Evolutionary conservation across 2,329 filamentous ascomycete species (phyloP).

Genomic region (Cordyceps sp.): DNA sequence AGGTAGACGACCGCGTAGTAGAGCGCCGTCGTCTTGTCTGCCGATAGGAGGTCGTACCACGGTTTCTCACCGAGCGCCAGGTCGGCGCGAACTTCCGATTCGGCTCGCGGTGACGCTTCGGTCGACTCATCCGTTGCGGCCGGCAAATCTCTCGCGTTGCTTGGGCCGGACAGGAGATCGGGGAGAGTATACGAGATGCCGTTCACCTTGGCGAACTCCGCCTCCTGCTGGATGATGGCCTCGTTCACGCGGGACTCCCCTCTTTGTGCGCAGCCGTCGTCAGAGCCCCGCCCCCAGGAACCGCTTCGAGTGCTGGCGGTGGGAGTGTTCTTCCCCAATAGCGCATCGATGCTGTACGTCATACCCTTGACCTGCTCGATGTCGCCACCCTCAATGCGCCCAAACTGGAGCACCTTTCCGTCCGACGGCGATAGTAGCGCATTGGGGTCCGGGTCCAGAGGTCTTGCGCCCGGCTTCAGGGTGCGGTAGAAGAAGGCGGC

Average conservation of each 20-base stretch:
- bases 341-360: constrained; percentile 88
- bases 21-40: constrained; percentile 50
- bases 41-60: constrained; percentile 53
- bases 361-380: constrained; percentile 98
- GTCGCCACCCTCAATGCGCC: constrained; percentile 78
- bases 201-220: constrained; percentile 88
- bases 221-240: constrained; percentile 60
- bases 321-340: constrained; percentile 55
- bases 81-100: constrained; percentile 70
- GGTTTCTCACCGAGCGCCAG: constrained; percentile 55
- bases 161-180: constrained; percentile 62
- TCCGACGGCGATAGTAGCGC: constrained; percentile 80
- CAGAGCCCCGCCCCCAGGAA: constrained; percentile 7
- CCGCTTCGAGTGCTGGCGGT: constrained; percentile 32
- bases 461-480: constrained; percentile 74
- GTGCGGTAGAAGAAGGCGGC: constrained; percentile 95
- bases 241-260: constrained; percentile 29
- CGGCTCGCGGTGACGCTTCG: constrained; percentile 43
- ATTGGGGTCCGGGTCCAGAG: constrained; percentile 65
- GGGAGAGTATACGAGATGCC: constrained; percentile 92
- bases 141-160: constrained; percentile 26
- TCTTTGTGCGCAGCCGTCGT: constrained; percentile 8
- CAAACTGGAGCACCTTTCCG: constrained; percentile 81
- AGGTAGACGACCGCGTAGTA: constrained; percentile 95
- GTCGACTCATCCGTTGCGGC: constrained; percentile 60